phyloP scores from a whole-genome alignment of 495 filamentous ascomycete genomes.

The Achaetomiella virescens region DNA sequence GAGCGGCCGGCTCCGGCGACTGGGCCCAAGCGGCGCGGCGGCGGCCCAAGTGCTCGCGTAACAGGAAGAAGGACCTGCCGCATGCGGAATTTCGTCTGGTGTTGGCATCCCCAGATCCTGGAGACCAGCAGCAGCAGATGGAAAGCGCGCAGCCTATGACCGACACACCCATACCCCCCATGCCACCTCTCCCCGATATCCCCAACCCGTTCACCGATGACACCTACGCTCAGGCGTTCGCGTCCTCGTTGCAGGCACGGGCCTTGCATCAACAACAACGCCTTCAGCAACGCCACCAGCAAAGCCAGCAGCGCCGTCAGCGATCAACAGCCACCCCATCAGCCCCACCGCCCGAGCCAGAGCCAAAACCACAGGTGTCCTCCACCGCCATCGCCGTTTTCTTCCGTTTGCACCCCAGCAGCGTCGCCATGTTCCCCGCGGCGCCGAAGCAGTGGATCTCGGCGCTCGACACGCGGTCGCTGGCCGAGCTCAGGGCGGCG shows the following conservation, averaged over 20 bases:
- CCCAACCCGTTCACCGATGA: constrained; percentile 9
- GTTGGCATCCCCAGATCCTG: neutral
- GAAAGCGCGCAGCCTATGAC: constrained; percentile 9
- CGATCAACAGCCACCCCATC: constrained; percentile 11
- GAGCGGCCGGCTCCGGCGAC: neutral
- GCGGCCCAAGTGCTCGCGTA: neutral
- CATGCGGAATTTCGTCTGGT: constrained; percentile 17
- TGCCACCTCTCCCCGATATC: neutral
- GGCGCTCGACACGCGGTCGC: constrained; percentile 48
- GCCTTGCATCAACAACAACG: neutral
- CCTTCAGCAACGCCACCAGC: neutral
- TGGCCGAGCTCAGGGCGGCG: constrained; percentile 50
- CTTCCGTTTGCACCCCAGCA: constrained; percentile 56
- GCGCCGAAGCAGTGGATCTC: constrained; percentile 52
- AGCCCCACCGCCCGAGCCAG: neutral
- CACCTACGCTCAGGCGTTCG: constrained; percentile 9
- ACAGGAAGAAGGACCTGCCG: constrained; percentile 1
- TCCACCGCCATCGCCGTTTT: constrained; percentile 49
- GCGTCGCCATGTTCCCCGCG: constrained; percentile 35
- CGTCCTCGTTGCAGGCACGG: neutral
- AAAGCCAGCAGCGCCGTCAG: neutral
- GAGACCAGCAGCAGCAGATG: constrained; percentile 5
- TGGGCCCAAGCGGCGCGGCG: neutral
- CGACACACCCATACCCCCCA: neutral
- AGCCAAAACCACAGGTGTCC: constrained; percentile 11